A percentile compares a stretch with the other conserved stretches of the same genome.
phyloP scores from a whole-genome alignment of 257 asterid species.

The Primulina eburnea region DNA sequence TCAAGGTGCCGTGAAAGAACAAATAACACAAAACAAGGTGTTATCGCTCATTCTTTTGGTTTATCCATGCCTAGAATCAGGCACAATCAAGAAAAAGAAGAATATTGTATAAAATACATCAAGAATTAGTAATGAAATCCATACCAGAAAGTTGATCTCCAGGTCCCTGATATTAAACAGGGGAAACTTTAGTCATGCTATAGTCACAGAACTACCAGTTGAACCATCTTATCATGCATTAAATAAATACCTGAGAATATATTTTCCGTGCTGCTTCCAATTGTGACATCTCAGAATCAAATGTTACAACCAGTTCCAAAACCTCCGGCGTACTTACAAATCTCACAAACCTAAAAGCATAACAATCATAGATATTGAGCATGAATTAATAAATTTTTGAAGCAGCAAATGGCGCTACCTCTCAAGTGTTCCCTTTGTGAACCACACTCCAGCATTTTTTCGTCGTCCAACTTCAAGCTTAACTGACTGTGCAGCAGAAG shows the following conservation, averaged over 20 bases:
- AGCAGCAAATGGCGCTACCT: slow-evolving; percentile 45
- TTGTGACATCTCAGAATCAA: slow-evolving; percentile 87
- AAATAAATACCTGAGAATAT: slow-evolving; percentile 62
- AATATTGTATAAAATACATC: slow-evolving; percentile 9
- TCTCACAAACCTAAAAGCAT: slow-evolving; percentile 68
- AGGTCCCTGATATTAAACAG: slow-evolving; percentile 57
- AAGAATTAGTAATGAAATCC: slow-evolving; percentile 22
- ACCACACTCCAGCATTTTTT: slow-evolving; percentile 66
- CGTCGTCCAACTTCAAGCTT: slow-evolving; percentile 70
- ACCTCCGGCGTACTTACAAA: slow-evolving; percentile 92
- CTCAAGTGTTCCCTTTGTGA: slow-evolving; percentile 96
- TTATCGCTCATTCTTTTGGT: neutral
- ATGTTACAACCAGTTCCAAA: slow-evolving; percentile 66
- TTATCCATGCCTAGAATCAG: slow-evolving; percentile 9
- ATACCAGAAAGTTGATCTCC: slow-evolving; percentile 61
- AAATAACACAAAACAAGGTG: neutral
- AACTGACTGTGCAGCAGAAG: slow-evolving; percentile 59
- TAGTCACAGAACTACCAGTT: neutral
- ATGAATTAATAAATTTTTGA: neutral
- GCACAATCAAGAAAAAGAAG: slow-evolving; percentile 14
- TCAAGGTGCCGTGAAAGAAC: neutral
- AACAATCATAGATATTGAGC: slow-evolving; percentile 14
- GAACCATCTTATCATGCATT: slow-evolving; percentile 7
- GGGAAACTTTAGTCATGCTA: slow-evolving; percentile 27
- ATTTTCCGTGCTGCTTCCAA: slow-evolving; percentile 82